A percentile compares a stretch with the other conserved stretches of the same genome.
Evolutionary conservation across 78 protist genomes (phyloP).

Genomic region (Dictyostelium purpureum): DNA sequence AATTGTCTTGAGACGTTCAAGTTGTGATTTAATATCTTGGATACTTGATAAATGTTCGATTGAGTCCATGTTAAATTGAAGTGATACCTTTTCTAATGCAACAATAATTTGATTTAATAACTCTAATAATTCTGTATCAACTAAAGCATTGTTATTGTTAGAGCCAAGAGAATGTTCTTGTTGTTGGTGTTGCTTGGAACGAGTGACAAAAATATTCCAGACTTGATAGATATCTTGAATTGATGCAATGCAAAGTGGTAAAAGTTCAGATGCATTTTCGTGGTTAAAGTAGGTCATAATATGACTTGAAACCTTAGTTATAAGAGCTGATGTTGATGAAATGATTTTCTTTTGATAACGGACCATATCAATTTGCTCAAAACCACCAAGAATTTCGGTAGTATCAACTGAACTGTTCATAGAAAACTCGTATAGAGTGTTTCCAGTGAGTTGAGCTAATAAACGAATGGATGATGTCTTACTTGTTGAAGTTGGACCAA

Average conservation of each 20-base stretch:
- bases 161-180: background rate
- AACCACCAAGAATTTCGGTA: conserved; percentile 93
- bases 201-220: conserved; percentile 36
- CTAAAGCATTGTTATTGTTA: background rate
- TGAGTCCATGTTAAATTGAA: background rate
- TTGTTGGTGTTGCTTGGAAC: background rate
- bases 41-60: background rate
- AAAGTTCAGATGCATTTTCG: background rate
- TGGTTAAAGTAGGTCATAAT: background rate
- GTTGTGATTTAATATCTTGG: background rate
- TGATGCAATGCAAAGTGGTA: background rate
- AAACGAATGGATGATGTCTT: conserved; percentile 91
- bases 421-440: conserved; percentile 87
- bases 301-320: background rate
- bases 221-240: conserved; percentile 54
- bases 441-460: conserved; percentile 89
- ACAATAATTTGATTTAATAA: conserved; percentile 28
- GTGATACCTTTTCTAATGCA: conserved; percentile 25
- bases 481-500: conserved; percentile 93
- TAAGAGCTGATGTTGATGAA: background rate
- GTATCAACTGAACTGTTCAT: conserved; percentile 93
- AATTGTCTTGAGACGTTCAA: conserved; percentile 23
- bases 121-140: conserved; percentile 29
- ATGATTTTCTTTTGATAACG: conserved; percentile 55
- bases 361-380: conserved; percentile 90